Evolutionary conservation across 257 asterid species (phyloP).

Genomic region (Echium plantagineum): DNA sequence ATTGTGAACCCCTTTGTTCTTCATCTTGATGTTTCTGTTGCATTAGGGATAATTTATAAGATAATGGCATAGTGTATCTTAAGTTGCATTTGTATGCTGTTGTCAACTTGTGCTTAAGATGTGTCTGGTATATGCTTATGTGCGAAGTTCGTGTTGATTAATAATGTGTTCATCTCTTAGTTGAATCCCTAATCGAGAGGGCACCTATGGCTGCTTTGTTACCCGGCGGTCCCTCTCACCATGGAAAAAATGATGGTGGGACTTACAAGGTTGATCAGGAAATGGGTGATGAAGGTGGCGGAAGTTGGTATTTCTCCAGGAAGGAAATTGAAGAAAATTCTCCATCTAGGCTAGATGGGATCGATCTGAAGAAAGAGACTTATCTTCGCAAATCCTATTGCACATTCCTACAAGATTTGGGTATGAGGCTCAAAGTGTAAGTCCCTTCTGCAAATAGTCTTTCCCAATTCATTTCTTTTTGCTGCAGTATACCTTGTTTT

Average conservation of each 20-base stretch:
- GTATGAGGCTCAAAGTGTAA: constrained; percentile 66
- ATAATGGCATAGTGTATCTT: not conserved
- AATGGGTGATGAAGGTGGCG: constrained; percentile 36
- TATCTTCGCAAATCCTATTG: constrained; percentile 56
- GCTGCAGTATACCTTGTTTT: not conserved
- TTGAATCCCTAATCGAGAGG: constrained; percentile 19
- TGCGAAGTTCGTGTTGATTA: constrained; percentile 13
- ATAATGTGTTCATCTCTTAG: constrained; percentile 5
- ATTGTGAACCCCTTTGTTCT: not conserved
- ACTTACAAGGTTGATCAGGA: constrained; percentile 42
- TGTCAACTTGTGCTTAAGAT: constrained; percentile 1
- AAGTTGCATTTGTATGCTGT: not conserved
- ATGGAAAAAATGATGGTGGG: constrained; percentile 53
- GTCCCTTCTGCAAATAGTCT: constrained; percentile 9
- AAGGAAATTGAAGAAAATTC: constrained; percentile 61
- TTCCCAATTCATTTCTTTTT: not conserved
- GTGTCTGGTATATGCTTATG: constrained; percentile 11
- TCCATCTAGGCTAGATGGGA: constrained; percentile 52
- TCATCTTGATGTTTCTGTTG: too few relatives aligned
- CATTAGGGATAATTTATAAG: not conserved
- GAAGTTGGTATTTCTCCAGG: constrained; percentile 48
- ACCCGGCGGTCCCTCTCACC: constrained; percentile 59
- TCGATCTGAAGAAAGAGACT: constrained; percentile 55
- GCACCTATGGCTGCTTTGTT: constrained; percentile 47
- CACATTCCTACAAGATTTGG: constrained; percentile 48